phyloP scores from a whole-genome alignment of 129 eudicot species.

The Silybum marianum region DNA sequence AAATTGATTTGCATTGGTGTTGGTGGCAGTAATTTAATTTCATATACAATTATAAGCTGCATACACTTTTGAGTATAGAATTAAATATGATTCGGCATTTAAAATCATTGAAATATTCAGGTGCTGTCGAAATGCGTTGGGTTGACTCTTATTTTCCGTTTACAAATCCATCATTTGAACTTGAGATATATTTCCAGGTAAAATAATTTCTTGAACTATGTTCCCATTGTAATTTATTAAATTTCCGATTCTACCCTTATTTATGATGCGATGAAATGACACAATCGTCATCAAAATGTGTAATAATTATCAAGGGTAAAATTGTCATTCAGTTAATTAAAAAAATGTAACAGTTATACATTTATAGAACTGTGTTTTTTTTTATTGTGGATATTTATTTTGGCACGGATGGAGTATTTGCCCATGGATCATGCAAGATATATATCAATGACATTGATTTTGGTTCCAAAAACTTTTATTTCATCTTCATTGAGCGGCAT shows the following conservation, averaged over 20 bases:
- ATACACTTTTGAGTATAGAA: neutral
- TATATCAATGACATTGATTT: neutral
- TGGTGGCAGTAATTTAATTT: neutral
- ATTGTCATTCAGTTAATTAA: neutral
- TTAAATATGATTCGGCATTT: neutral
- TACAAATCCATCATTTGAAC: constrained; percentile 88
- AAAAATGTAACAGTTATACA: neutral
- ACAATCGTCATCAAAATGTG: neutral
- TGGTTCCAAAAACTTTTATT: neutral
- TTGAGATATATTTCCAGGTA: constrained; percentile 95
- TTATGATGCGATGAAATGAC: neutral
- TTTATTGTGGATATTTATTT: neutral
- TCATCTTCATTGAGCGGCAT: neutral
- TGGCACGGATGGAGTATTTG: neutral
- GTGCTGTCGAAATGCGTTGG: constrained; percentile 98
- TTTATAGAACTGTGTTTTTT: neutral
- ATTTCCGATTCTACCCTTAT: neutral
- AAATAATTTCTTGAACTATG: neutral
- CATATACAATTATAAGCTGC: neutral
- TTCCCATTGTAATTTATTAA: neutral
- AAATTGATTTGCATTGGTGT: neutral
- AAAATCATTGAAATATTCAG: constrained; percentile 44
- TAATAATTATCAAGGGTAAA: neutral
- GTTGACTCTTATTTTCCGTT: constrained; percentile 93
- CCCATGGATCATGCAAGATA: neutral